Base-by-base conservation (phyloP, 1,284 basidiomycete species). In the Heterobasidion annosum region DNA sequence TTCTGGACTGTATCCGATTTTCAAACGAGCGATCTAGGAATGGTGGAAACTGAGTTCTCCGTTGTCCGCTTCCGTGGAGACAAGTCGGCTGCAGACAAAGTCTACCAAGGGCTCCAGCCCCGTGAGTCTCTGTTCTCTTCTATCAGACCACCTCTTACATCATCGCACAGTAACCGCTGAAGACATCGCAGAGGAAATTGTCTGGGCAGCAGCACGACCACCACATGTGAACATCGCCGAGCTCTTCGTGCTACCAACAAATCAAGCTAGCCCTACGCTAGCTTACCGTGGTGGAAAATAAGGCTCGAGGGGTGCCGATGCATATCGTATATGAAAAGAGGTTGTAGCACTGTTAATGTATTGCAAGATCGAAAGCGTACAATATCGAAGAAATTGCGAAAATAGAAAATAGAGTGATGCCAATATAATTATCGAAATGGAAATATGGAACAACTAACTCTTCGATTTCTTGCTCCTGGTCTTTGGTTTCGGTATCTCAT, bases 181-280 rank as follows among this genome's bases (percentile, higher is more conserved):
- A 56, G 93, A 96, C 66, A 88, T 96, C 53, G 96, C 96, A 1
- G 95, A 99, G 70, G 93, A 99, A 70, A 96, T 99, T 64, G 93
- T 98, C 10, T 99, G 93, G 93, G 85, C 86, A 16, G 93, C 95
- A 16, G 78, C 87, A 12, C 85, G 94, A 34, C 91, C 91, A 18
- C 76, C 88, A 33, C 91, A 93, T 64, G 88, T 94, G 51, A 91
- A 94, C 65, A 76, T 94, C 49, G 92, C 91, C 1, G 86, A 92
- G 65, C 70, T 89, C 13, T 82, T 83, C 59, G 78, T 93, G 49
- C 79, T 91, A 59, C 89, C 88, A 1, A 85, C 88, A 34, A 91
- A 91, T 67, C 91, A 93, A 72, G 90, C 90, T 34, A 77, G 79
- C 58, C 78, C 88, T 25, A 82, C 75, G n/a, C 68, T 84, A 59